Conservation (phyloP, 768 basidiomycete genomes). For the Leucocoprinus leucothites region DNA sequence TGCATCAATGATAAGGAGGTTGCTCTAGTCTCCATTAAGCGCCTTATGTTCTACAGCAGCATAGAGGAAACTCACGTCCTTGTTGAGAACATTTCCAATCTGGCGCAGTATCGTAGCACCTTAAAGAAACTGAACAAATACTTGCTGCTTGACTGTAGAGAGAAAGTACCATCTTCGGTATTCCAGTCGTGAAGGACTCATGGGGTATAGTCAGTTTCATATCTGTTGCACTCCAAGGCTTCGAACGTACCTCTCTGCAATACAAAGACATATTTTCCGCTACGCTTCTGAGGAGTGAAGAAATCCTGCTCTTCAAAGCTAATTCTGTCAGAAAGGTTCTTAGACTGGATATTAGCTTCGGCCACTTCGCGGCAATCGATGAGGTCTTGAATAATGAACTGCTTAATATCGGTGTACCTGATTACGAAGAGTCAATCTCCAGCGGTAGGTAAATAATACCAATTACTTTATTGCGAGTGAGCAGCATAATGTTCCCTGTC, state of each 20-base stretch:
- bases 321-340: conserved; percentile 28
- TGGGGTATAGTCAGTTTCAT: no score
- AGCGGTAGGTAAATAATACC: no score
- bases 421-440: no score
- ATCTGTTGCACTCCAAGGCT: no score
- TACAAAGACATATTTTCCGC: conserved; percentile 35
- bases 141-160: no score
- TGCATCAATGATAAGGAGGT: conserved; percentile 34
- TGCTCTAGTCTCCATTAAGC: conserved; percentile 21
- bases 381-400: conserved; percentile 35
- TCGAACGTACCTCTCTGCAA: conserved; percentile 33
- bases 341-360: conserved; percentile 29
- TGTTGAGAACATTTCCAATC: conserved; percentile 31
- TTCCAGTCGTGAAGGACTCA: conserved; percentile 39
- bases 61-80: conserved; percentile 22
- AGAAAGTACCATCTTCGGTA: conserved; percentile 26
- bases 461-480: conserved; percentile 34
- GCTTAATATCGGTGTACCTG: conserved; percentile 35
- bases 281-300: conserved; percentile 36
- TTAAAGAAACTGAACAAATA: background rate
- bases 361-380: conserved; percentile 32
- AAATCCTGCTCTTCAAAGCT: conserved; percentile 37
- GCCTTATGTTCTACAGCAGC: background rate
- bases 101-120: conserved; percentile 34
- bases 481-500: conserved; percentile 36